These are phyloP conservation scores for Vicia sativa DNA, from an alignment of 306 rosid genomes.

Conservation along the genomic window DNA sequence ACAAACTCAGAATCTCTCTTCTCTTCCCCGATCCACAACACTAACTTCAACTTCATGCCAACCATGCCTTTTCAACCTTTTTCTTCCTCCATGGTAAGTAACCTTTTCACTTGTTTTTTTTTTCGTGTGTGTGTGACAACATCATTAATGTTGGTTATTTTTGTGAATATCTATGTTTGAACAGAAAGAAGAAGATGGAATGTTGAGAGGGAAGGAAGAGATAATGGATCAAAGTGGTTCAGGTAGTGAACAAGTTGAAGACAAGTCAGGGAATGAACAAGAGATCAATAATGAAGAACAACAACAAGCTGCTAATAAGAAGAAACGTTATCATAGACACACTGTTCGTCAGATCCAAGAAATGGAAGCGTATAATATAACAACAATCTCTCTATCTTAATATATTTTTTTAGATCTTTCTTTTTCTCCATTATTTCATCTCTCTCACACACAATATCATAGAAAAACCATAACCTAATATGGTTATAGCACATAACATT, in stretches of 20 bases:
- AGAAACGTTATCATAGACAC: conserved; percentile 92
- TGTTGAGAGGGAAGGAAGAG: conserved; percentile 71
- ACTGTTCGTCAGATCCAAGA: conserved; percentile 99
- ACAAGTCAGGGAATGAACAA: conserved; percentile 74
- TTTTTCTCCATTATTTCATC: neutral
- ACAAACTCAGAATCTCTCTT: conserved; percentile 69
- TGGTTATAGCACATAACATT: neutral
- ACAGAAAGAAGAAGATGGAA: conserved; percentile 81
- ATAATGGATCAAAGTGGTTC: conserved; percentile 76
- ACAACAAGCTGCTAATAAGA: conserved; percentile 63
- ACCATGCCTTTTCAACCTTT: conserved; percentile 71
- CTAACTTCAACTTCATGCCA: conserved; percentile 84
- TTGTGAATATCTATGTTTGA: neutral
- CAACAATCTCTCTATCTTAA: neutral
- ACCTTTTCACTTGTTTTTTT: neutral
- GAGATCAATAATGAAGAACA: conserved; percentile 41
- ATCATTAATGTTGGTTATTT: neutral
- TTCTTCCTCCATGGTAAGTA: conserved; percentile 49
- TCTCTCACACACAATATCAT: neutral
- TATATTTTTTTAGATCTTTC: neutral
- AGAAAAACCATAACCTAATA: neutral
- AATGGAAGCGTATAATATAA: conserved; percentile 71
- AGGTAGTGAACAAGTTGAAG: conserved; percentile 79
- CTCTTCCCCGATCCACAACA: conserved; percentile 82
- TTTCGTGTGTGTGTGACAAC: too few relatives aligned